Evolutionary conservation across 1,284 basidiomycete species (phyloP).

Genomic region (Psilocybe mexicana): DNA sequence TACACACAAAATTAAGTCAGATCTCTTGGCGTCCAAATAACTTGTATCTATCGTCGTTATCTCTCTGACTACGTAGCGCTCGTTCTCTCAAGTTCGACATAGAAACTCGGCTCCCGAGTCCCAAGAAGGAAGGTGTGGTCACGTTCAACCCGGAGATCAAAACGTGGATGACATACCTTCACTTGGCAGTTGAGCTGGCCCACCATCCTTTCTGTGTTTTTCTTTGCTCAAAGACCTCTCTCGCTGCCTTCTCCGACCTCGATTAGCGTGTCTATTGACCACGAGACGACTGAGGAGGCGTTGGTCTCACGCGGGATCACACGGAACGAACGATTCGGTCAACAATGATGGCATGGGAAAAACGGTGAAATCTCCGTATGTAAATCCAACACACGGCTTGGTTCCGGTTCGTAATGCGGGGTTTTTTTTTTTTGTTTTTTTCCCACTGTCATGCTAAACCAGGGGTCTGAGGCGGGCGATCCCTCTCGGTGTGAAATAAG

Average conservation of each 20-base stretch:
- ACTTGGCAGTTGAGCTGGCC: not conserved
- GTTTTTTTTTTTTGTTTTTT: slow-evolving; percentile 5
- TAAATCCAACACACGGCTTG: not conserved
- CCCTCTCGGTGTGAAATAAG: slow-evolving; percentile 20
- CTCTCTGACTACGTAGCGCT: too few relatives aligned
- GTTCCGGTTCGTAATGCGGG: not conserved
- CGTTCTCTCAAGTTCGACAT: too few relatives aligned
- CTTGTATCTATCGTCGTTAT: too few relatives aligned
- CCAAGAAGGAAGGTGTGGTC: not conserved
- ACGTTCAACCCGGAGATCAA: slow-evolving; percentile 2
- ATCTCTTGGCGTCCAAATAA: too few relatives aligned
- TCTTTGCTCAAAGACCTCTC: too few relatives aligned
- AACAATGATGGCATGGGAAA: not conserved
- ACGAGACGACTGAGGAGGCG: too few relatives aligned
- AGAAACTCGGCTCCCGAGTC: too few relatives aligned
- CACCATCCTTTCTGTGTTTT: not conserved
- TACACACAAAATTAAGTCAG: too few relatives aligned
- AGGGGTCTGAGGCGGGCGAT: slow-evolving; percentile 13
- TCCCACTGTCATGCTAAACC: slow-evolving; percentile 17
- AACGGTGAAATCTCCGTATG: not conserved
- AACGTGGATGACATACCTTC: not conserved
- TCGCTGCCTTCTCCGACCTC: too few relatives aligned
- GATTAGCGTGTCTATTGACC: too few relatives aligned
- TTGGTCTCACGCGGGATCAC: too few relatives aligned
- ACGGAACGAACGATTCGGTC: too few relatives aligned